Conservation (phyloP, 2,329 filamentous ascomycete species). For the Metarhizium humberi region DNA sequence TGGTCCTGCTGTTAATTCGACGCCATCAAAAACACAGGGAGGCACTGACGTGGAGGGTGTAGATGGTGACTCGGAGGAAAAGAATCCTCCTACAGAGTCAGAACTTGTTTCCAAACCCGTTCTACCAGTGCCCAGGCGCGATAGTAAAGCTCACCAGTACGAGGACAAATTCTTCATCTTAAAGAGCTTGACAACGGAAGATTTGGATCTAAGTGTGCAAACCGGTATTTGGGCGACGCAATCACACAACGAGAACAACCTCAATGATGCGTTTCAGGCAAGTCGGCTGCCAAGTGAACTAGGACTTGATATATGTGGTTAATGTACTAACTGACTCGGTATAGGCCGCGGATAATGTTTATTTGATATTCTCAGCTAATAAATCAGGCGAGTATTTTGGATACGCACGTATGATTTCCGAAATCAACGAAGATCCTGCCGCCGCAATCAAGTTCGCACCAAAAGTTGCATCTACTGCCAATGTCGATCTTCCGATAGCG, state of each 20-base stretch:
- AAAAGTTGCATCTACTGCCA: conserved; percentile 47
- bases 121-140: not conserved
- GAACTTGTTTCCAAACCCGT: not conserved
- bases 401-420: conserved; percentile 81
- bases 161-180: conserved; percentile 64
- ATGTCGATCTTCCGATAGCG: conserved; percentile 64
- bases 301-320: not conserved
- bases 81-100: conserved; percentile 3
- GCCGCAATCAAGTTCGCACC: conserved; percentile 62
- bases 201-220: conserved; percentile 77
- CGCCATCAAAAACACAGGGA: not conserved
- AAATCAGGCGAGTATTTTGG: conserved; percentile 97
- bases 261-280: conserved; percentile 80
- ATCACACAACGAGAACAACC: conserved; percentile 75
- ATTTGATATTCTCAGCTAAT: conserved; percentile 90
- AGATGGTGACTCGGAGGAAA: conserved; percentile 6
- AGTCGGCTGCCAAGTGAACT: conserved; percentile 11
- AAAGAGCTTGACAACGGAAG: conserved; percentile 85
- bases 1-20: conserved; percentile 30
- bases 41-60: not conserved
- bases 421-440: conserved; percentile 68
- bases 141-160: conserved; percentile 1
- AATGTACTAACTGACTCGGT: not conserved
- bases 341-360: conserved; percentile 73
- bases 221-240: conserved; percentile 93